Evolutionary conservation across 148 eudicot genomes (phyloP).

Genomic region (Rhododendron kiyosumense): DNA sequence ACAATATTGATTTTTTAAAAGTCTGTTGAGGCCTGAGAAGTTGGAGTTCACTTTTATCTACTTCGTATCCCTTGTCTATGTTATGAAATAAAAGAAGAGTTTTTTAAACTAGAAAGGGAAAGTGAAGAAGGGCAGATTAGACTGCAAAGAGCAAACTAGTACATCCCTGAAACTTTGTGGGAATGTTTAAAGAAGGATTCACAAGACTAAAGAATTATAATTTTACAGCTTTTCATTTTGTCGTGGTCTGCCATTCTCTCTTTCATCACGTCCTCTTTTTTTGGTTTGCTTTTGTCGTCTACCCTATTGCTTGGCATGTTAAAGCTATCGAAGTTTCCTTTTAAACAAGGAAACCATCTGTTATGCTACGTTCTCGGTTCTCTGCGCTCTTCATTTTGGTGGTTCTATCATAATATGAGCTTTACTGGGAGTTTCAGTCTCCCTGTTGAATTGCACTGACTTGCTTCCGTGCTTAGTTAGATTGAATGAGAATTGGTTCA

Average conservation of each 20-base stretch:
- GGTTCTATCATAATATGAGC: neutral
- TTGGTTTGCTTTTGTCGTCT: neutral
- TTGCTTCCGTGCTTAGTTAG: neutral
- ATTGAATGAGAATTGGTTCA: neutral
- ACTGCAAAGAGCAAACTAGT: neutral
- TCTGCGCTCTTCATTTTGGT: neutral
- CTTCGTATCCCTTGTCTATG: neutral
- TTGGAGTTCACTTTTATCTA: neutral
- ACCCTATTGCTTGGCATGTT: neutral
- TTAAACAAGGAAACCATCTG: neutral
- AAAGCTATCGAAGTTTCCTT: neutral
- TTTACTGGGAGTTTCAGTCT: neutral
- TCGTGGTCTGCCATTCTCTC: neutral
- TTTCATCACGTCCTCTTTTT: neutral
- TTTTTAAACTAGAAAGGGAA: too few species aligned
- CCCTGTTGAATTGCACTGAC: neutral
- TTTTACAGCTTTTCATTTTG: neutral
- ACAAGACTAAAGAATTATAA: neutral
- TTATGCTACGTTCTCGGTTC: neutral
- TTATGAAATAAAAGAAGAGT: too few species aligned
- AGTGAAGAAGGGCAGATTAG: neutral
- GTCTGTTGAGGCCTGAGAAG: neutral
- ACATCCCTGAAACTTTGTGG: neutral
- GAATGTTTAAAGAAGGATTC: neutral
- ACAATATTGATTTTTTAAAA: neutral